Base-by-base conservation (phyloP, 225 moss, liverwort and hornwort species). In the Straminergon stramineum region DNA sequence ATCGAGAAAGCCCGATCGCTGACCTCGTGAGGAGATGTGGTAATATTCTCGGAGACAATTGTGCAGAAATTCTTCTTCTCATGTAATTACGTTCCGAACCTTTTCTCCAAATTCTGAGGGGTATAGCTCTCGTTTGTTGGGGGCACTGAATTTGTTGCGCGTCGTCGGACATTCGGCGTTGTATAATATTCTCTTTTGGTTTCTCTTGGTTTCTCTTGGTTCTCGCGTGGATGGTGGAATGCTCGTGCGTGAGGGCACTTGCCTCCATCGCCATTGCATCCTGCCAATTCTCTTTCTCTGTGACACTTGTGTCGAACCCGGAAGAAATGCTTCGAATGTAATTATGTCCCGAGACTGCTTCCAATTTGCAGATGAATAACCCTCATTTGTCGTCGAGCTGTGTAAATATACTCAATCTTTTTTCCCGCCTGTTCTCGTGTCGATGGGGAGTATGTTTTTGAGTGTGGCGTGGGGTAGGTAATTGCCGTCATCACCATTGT, bases 1-100 rank as follows among this genome's bases (percentile, higher is more conserved):
- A 93, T 99, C 82, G 94, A 97, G 84, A 91, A 89, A 19, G 95
- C 90, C 55, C 92, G 96, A 81, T 89, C 90, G 57, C 63, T 62
- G 79, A 31, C 84, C 26, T 89, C 87, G 86, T 94, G 88, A 91
- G 84, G 48, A 84, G 68, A 35, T 65, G 7, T 43, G n/a, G 39
- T 35, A 48, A 1, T 55, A 51, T 45, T 31, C 64, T 75, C 77
- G 17, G 27, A 31, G 77, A 62, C 88, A 64, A 58, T 84, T 78
- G 94, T 90, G 91, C 85, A 85, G 89, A 91, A 70, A 87, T 68
- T 83, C 39, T 89, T 81, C 23, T 68, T 27, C 11, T 83, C 66
- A 26, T 92, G 91, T 92, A 94, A 89, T 92, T 92, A 94, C 34
- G 26, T 75, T 64, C 15, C 7, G 43, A 83, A 90, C 45, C 71